These are phyloP conservation scores for Xylaria sp. DNA, from an alignment of 2,329 filamentous ascomycete genomes.

Conservation along the genomic window DNA sequence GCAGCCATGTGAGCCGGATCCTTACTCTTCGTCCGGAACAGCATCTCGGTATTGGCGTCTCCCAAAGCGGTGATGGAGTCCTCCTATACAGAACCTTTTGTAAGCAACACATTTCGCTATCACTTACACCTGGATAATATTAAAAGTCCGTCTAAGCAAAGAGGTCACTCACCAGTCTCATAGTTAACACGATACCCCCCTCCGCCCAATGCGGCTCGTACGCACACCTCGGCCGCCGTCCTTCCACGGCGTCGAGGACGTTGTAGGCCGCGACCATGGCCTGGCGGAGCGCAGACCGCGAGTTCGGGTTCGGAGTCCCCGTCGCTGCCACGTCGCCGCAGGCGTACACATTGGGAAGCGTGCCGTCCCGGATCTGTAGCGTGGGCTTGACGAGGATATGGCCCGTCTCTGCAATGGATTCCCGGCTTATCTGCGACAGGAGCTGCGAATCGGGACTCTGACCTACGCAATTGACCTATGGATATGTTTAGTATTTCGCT, in stretches of 20 bases:
- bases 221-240: slow-evolving; percentile 40
- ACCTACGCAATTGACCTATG: slow-evolving; percentile 61
- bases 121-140: not conserved
- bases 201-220: slow-evolving; percentile 52
- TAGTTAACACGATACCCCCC: slow-evolving; percentile 55
- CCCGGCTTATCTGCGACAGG: slow-evolving; percentile 46
- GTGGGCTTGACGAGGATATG: slow-evolving; percentile 58
- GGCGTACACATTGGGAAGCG: slow-evolving; percentile 58
- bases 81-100: slow-evolving; percentile 41
- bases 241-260: slow-evolving; percentile 50
- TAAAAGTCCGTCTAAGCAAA: not conserved
- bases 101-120: slow-evolving; percentile 5
- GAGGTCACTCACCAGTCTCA: slow-evolving; percentile 50
- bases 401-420: slow-evolving; percentile 48
- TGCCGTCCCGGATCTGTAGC: slow-evolving; percentile 56
- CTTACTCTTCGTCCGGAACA: slow-evolving; percentile 46
- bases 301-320: slow-evolving; percentile 54
- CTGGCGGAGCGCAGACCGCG: slow-evolving; percentile 57
- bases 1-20: slow-evolving; percentile 48
- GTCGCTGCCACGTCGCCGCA: slow-evolving; percentile 66
- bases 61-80: slow-evolving; percentile 48
- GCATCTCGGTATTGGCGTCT: slow-evolving; percentile 47
- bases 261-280: slow-evolving; percentile 57
- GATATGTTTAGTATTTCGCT: not conserved
- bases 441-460: slow-evolving; percentile 59